Percentiles rank a stretch among this genome's conserved stretches.
Evolutionary conservation across 768 basidiomycete genomes (phyloP).

Genomic region (Ramaria sp.): DNA sequence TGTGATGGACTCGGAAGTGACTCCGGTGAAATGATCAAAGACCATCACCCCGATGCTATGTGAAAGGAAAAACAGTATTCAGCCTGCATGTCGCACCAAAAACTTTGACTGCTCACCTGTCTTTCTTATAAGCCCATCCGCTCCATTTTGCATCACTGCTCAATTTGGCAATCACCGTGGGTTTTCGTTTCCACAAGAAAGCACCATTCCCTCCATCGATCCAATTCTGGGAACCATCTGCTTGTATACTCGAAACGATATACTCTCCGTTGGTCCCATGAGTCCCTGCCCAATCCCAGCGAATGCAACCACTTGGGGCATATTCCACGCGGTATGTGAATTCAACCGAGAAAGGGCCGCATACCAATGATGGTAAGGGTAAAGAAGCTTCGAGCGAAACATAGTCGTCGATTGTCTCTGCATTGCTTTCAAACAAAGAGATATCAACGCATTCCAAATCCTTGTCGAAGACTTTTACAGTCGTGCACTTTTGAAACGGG

Average conservation of each 20-base stretch:
- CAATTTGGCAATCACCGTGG: conserved; percentile 16
- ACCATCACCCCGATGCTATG: background rate
- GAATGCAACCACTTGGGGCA: conserved; percentile 27
- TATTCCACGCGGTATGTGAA: conserved; percentile 38
- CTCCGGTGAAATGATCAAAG: background rate
- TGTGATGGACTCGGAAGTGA: background rate
- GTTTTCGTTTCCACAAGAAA: conserved; percentile 8
- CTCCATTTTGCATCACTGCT: conserved; percentile 16
- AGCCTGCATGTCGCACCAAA: background rate
- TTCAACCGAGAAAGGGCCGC: background rate
- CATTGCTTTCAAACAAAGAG: background rate
- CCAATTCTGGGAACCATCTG: conserved; percentile 21
- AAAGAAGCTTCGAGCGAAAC: background rate
- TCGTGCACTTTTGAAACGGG: background rate
- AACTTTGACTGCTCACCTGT: conserved; percentile 14
- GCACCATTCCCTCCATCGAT: conserved; percentile 2
- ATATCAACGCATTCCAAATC: background rate
- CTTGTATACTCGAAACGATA: conserved; percentile 23
- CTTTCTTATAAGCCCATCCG: conserved; percentile 15
- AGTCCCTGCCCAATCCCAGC: conserved; percentile 36
- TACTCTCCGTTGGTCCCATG: conserved; percentile 32
- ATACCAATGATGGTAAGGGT: background rate
- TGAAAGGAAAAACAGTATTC: background rate
- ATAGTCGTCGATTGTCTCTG: background rate
- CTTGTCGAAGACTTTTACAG: background rate